Evolutionary conservation across 805 yeast genomes (phyloP), one percentile per base, ranked within the genome.

Genomic region (Saccharomycopsis selenospora): DNA sequence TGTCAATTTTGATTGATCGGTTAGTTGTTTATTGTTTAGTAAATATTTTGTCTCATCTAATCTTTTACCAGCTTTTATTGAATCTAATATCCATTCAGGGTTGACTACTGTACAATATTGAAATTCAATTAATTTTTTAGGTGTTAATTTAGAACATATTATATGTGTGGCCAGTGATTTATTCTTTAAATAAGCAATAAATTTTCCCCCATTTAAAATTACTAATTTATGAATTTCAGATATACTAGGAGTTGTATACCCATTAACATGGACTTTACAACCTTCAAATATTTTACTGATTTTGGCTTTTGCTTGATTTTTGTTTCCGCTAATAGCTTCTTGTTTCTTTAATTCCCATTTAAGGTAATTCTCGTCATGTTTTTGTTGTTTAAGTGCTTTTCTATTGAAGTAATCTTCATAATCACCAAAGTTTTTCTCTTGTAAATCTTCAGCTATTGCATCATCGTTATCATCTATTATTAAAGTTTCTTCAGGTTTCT

Each of bases 111-210:
- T 80, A 61, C 75, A 83, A 52, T 81, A 76, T 29, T 70, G 66
- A 60, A 78, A 87, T 62, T 85, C 82, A 2, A 75, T 59, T 47
- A 70, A 66, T 63, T 93, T 91, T 47, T 84, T 69, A 0, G 93
- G 87, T 0, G 98, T 88, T 53, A 91, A 62, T 25, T 78, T 70
- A 48, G 82, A 79, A 5, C 96, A 95, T 2, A 93, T 68, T 3
- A 91, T 82, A 65, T 93, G 98, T 0, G 97, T 85, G 0, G 82
- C 93, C 8, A 73, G 70, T 3, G 83, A 74, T 60, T 90, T 90
- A 3, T 82, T 79, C 3, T 77, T 71, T 38, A 91, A 63, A 63
- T 77, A 80, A 53, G 82, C 83, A 20, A 82, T 59, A 53, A 85
- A 86, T 45, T 67, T 71, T 0, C 99, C 99, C 0, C 98, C 97